Conservation (phyloP, 2,329 filamentous ascomycete species). For the Xylaria sp. region DNA sequence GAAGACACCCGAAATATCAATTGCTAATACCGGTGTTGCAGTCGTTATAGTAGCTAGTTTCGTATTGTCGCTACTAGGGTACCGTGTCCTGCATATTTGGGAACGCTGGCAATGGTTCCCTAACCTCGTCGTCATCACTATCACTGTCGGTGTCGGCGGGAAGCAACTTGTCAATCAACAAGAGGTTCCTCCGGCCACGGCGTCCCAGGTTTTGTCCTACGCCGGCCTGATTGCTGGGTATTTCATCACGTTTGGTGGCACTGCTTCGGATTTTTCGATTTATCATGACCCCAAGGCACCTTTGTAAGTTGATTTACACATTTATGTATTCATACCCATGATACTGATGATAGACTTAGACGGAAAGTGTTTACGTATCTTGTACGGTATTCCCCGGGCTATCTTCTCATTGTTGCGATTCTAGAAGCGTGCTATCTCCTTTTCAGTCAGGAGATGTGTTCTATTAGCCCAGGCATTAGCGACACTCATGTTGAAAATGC, state of each 20-base stretch:
- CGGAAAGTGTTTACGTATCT: conserved; percentile 59
- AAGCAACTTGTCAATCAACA: conserved; percentile 53
- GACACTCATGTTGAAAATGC: neutral
- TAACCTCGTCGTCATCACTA: conserved; percentile 62
- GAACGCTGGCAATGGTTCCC: conserved; percentile 69
- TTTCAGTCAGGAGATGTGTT: too few relatives aligned
- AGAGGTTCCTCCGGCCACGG: conserved; percentile 37
- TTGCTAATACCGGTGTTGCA: neutral
- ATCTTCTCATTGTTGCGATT: neutral
- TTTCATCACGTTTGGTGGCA: conserved; percentile 66
- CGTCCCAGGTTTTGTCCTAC: conserved; percentile 54
- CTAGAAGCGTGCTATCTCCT: too few relatives aligned
- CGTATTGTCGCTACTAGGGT: conserved; percentile 65
- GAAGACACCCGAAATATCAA: neutral
- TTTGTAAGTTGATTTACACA: conserved; percentile 27
- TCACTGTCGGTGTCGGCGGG: conserved; percentile 65
- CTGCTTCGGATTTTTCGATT: conserved; percentile 67
- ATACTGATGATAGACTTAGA: conserved; percentile 17
- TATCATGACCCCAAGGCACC: conserved; percentile 60
- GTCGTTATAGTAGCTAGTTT: conserved; percentile 64
- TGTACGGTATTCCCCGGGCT: neutral
- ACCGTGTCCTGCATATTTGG: conserved; percentile 63
- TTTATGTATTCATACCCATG: too few relatives aligned
- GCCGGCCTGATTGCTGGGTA: conserved; percentile 62
- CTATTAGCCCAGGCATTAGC: neutral